These are phyloP conservation scores for Chaetomidium leptoderma DNA, from an alignment of 495 filamentous ascomycete genomes.

Conservation along the genomic window DNA sequence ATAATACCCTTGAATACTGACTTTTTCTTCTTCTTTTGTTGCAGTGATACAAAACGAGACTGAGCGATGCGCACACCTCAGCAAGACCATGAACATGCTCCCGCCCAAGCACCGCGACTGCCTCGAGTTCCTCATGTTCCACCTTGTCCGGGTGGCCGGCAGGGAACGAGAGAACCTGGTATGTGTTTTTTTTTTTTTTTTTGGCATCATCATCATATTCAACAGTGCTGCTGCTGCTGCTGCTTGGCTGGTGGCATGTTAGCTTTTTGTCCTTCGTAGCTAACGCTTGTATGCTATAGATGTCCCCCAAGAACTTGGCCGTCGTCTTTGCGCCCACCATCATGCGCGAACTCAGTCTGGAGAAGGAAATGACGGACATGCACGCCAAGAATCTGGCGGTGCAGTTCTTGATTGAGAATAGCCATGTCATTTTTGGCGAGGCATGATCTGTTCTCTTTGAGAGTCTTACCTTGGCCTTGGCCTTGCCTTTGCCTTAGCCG, in stretches of 20 bases:
- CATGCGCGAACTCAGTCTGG: conserved; percentile 81
- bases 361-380: conserved; percentile 94
- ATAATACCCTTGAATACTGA: no score
- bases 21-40: neutral
- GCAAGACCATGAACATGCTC: conserved; percentile 66
- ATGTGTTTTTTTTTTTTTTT: conserved; percentile 30
- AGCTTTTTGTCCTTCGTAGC: no score
- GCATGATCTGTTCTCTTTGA: conserved; percentile 10
- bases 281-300: conserved; percentile 36
- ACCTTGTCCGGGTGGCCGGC: conserved; percentile 81
- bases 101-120: conserved; percentile 80
- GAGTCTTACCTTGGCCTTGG: neutral
- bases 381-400: conserved; percentile 85
- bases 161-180: conserved; percentile 76
- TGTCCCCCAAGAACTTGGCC: conserved; percentile 91
- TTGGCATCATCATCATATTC: no score
- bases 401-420: conserved; percentile 86
- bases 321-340: conserved; percentile 98
- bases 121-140: conserved; percentile 91
- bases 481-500: no score
- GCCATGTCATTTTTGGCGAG: conserved; percentile 65
- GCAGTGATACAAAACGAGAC: conserved; percentile 49
- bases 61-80: conserved; percentile 63
- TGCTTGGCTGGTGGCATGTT: no score
- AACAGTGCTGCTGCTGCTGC: no score